Conservation (phyloP, 805 yeast genomes). For the Scheffersomyces coipomensis region DNA sequence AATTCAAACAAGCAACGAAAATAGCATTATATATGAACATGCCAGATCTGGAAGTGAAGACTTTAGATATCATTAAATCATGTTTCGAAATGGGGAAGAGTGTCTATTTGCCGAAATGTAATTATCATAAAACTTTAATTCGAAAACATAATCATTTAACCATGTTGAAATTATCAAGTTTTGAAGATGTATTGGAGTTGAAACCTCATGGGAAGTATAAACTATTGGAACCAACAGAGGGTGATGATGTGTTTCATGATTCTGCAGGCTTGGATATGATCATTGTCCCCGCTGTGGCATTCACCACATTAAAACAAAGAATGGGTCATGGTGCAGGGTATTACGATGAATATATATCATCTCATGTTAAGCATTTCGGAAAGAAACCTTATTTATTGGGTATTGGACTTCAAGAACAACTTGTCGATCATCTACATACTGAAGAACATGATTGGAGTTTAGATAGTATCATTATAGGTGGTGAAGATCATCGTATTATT, state of each 20-base stretch:
- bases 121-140: constrained; percentile 23
- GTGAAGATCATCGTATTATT: constrained; percentile 2
- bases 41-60: constrained; percentile 69
- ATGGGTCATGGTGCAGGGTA: constrained; percentile 94
- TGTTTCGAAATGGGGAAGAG: constrained; percentile 50
- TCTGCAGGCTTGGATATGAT: constrained; percentile 58
- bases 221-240: constrained; percentile 61
- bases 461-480: constrained; percentile 51
- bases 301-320: constrained; percentile 50
- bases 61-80: constrained; percentile 49
- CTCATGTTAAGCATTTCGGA: constrained; percentile 15
- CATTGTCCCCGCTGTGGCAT: constrained; percentile 85
- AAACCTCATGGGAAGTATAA: constrained; percentile 67
- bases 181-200: constrained; percentile 44
- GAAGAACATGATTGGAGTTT: constrained; percentile 65
- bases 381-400: constrained; percentile 53
- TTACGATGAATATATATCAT: constrained; percentile 63
- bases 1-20: constrained; percentile 42
- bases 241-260: constrained; percentile 23
- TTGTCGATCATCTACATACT: constrained; percentile 49
- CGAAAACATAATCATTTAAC: constrained; percentile 43
- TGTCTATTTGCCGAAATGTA: constrained; percentile 61
- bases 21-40: constrained; percentile 76
- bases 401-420: constrained; percentile 62
- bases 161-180: constrained; percentile 51